Conservation (phyloP, 2,329 filamentous ascomycete genomes). For the Fusarium globosum region DNA sequence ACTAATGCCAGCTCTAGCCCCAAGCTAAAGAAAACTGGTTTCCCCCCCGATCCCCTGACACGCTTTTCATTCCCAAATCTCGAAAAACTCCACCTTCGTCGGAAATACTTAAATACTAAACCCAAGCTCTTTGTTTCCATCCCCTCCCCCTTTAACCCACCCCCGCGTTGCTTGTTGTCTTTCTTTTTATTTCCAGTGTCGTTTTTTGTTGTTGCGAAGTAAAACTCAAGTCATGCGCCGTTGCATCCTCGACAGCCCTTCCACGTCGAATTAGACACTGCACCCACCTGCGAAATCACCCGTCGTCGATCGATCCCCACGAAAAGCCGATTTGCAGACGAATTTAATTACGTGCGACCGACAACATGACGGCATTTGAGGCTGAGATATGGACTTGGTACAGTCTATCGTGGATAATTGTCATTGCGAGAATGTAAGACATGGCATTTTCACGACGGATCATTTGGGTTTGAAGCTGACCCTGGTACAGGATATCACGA, state of each 20-base stretch:
- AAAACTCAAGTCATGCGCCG: slow-evolving; percentile 23
- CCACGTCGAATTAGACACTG: slow-evolving; percentile 14
- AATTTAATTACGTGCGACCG: not conserved
- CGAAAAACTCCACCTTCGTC: slow-evolving; percentile 22
- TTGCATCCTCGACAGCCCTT: slow-evolving; percentile 23
- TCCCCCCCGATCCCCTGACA: slow-evolving; percentile 20
- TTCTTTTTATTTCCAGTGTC: not conserved
- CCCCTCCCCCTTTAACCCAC: slow-evolving; percentile 18
- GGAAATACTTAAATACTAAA: slow-evolving; percentile 29
- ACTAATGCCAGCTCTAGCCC: not conserved
- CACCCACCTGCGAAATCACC: not conserved
- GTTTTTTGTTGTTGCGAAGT: not conserved
- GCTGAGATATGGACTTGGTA: slow-evolving; percentile 60
- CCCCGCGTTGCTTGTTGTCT: slow-evolving; percentile 30
- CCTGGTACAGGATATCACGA: slow-evolving; percentile 50
- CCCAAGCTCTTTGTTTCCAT: not conserved
- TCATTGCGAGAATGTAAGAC: slow-evolving; percentile 55
- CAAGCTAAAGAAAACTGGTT: not conserved
- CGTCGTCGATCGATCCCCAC: slow-evolving; percentile 3
- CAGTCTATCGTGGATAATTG: slow-evolving; percentile 53
- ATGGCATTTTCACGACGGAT: not conserved
- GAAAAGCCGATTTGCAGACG: not conserved
- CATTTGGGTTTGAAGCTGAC: not conserved
- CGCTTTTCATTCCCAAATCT: not conserved
- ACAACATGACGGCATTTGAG: slow-evolving; percentile 47